A percentile compares a stretch with the other conserved stretches of the same genome.
phyloP scores from a whole-genome alignment of 2,329 filamentous ascomycete species.

The Claviceps capensis region DNA sequence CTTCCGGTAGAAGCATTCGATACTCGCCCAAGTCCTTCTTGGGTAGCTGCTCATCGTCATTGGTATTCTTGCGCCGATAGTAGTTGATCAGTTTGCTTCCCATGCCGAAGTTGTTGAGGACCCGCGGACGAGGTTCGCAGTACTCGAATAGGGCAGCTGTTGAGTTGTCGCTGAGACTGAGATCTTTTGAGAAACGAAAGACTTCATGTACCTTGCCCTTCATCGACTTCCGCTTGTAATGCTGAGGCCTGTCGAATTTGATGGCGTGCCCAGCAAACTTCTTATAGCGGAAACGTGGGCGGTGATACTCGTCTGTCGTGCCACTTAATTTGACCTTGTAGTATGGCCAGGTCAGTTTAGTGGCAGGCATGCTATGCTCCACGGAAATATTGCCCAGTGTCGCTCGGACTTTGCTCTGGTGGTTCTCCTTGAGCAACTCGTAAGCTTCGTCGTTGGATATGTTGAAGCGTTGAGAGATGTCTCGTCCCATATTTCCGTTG shows the following conservation, averaged over 20 bases:
- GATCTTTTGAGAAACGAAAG: conserved; percentile 66
- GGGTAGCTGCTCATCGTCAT: conserved; percentile 60
- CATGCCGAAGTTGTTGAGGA: conserved; percentile 96
- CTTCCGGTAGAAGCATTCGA: conserved; percentile 75
- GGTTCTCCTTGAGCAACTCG: conserved; percentile 89
- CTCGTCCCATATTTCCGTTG: conserved; percentile 55
- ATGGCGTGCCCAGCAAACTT: conserved; percentile 53
- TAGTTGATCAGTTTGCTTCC: conserved; percentile 93
- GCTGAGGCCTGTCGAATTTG: conserved; percentile 56
- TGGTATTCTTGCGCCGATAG: conserved; percentile 66
- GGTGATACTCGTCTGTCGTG: conserved; percentile 70
- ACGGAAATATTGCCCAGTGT: conserved; percentile 85
- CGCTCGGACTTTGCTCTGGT: conserved; percentile 88
- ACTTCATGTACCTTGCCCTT: conserved; percentile 69
- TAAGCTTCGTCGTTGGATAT: conserved; percentile 95
- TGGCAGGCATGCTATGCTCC: conserved; percentile 84
- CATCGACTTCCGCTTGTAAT: conserved; percentile 68
- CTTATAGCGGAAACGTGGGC: conserved; percentile 63
- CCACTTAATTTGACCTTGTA: conserved; percentile 74
- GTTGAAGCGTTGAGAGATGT: conserved; percentile 75
- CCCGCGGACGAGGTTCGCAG: conserved; percentile 81
- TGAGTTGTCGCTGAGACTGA: conserved; percentile 81
- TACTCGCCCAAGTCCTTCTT: conserved; percentile 82
- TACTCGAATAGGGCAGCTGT: conserved; percentile 85
- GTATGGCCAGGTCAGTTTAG: conserved; percentile 88